These are phyloP conservation scores for Lactarius deliciosus DNA, from an alignment of 768 basidiomycete genomes.

Conservation along the genomic window DNA sequence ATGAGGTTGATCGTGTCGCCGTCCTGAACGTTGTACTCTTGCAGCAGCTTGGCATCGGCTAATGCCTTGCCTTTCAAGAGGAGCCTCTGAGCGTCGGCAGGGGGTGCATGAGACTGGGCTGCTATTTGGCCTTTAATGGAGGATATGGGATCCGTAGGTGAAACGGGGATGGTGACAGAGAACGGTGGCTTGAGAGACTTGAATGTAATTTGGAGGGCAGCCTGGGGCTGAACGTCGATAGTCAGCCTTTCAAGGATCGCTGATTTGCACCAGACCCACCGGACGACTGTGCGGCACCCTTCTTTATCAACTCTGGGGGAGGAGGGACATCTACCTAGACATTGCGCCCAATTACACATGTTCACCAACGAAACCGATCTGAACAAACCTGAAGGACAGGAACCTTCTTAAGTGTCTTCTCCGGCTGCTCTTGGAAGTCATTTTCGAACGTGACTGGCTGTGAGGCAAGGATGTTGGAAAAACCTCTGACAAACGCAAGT, in stretches of 20 bases:
- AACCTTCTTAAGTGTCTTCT: conserved; percentile 65
- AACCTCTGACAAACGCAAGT: conserved; percentile 63
- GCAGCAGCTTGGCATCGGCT: conserved; percentile 82
- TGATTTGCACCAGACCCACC: conserved; percentile 31
- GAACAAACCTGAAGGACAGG: conserved; percentile 61
- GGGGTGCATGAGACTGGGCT: conserved; percentile 64
- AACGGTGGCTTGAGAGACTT: conserved; percentile 90
- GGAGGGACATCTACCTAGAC: conserved; percentile 59
- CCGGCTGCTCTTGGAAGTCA: conserved; percentile 73
- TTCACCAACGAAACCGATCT: not conserved
- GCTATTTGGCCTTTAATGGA: conserved; percentile 78
- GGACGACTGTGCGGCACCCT: conserved; percentile 35
- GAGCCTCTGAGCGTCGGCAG: conserved; percentile 78
- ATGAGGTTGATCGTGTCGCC: conserved; percentile 84
- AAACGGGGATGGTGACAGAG: conserved; percentile 67
- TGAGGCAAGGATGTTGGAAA: conserved; percentile 58
- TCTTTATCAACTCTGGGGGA: conserved; percentile 52
- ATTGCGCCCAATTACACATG: conserved; percentile 13
- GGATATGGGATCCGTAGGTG: conserved; percentile 79
- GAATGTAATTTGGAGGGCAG: conserved; percentile 70
- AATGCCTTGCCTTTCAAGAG: conserved; percentile 94
- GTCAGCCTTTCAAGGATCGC: not conserved
- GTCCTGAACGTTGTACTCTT: conserved; percentile 83
- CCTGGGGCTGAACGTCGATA: conserved; percentile 26
- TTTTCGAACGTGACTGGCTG: conserved; percentile 70